Conservation (phyloP, 2,329 filamentous ascomycete species). For the Diaporthe sp. region DNA sequence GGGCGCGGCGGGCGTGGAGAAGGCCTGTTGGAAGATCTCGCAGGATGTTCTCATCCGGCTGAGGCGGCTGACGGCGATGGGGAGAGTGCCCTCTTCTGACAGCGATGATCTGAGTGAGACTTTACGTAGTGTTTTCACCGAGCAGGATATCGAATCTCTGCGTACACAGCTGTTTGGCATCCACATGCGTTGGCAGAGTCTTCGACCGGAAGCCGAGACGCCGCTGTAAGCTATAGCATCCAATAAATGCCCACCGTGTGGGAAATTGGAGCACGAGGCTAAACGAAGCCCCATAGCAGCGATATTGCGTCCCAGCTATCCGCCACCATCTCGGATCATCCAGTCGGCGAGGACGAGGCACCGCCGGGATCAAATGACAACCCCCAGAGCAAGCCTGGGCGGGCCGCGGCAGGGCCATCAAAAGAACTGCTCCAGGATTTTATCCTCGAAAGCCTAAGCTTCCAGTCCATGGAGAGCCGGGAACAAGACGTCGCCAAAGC, state of each 20-base stretch:
- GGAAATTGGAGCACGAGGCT: not conserved
- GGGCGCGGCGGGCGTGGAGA: not conserved
- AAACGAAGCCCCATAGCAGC: not conserved
- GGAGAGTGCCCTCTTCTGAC: not conserved
- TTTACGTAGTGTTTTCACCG: conserved; percentile 12
- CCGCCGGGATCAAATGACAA: not conserved
- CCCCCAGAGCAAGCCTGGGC: not conserved
- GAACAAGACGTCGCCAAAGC: conserved; percentile 35
- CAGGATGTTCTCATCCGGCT: conserved; percentile 34
- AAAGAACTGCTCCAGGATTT: conserved; percentile 36
- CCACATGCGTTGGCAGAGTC: conserved; percentile 13
- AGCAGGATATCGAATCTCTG: conserved; percentile 25
- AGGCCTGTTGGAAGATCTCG: conserved; percentile 35
- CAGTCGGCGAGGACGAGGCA: not conserved
- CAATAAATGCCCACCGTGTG: not conserved
- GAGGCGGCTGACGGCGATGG: not conserved
- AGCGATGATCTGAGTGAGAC: not conserved
- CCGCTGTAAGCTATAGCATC: conserved; percentile 6
- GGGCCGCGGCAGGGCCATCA: not conserved
- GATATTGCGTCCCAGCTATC: not conserved
- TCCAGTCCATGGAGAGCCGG: conserved; percentile 33
- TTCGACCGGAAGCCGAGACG: not conserved
- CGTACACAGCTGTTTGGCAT: conserved; percentile 12
- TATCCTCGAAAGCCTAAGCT: conserved; percentile 34
- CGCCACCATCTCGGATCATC: not conserved